A percentile compares a stretch with the other conserved stretches of the same genome.
These are phyloP conservation scores for Phialemonium atrogriseum DNA, from an alignment of 2,329 filamentous ascomycete genomes.

Conservation along the genomic window DNA sequence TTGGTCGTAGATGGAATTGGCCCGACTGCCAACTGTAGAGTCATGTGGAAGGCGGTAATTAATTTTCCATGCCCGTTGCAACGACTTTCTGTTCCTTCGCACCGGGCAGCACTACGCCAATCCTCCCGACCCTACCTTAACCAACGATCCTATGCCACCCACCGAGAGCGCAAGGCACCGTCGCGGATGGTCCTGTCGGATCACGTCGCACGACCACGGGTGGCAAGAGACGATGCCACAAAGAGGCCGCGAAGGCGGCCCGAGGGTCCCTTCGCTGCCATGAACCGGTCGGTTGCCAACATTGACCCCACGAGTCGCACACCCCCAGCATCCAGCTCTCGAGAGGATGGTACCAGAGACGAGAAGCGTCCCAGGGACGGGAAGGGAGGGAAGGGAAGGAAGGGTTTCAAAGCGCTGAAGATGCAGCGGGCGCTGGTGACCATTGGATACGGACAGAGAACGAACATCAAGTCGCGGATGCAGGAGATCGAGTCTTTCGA, in stretches of 20 bases:
- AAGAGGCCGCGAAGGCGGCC: conserved; percentile 27
- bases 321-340: conserved; percentile 8
- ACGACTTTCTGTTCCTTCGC: no score
- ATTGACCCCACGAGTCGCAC: conserved; percentile 16
- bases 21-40: no score
- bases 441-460: conserved; percentile 64
- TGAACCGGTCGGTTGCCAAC: conserved; percentile 45
- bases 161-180: conserved; percentile 27
- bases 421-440: conserved; percentile 79
- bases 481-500: conserved; percentile 69
- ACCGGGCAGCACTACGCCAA: no score
- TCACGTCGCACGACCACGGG: conserved; percentile 34
- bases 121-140: conserved; percentile 22
- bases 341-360: conserved; percentile 13
- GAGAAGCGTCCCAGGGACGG: conserved; percentile 13
- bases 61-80: no score
- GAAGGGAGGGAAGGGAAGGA: conserved; percentile 33
- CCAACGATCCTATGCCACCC: conserved; percentile 27
- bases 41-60: no score
- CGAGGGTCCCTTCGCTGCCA: conserved; percentile 44
- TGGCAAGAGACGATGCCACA: conserved; percentile 21
- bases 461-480: conserved; percentile 45
- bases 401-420: conserved; percentile 73
- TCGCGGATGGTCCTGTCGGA: conserved; percentile 53
- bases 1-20: no score